A percentile compares a stretch with the other conserved stretches of the same genome.
Evolutionary conservation across 441 rosid species (phyloP).

Genomic region (Pelargonium hybrid): DNA sequence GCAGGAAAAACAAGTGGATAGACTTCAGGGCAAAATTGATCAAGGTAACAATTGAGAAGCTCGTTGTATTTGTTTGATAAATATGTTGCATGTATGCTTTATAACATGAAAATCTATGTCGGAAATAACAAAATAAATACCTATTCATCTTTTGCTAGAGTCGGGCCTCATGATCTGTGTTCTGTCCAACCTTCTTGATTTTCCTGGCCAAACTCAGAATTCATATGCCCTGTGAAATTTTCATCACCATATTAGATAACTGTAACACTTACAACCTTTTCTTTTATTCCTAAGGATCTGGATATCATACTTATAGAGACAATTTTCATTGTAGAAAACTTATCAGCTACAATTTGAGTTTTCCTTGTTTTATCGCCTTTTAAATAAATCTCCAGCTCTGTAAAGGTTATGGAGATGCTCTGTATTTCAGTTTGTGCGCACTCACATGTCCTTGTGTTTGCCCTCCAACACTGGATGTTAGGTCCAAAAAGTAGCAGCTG

Average conservation of each 20-base stretch:
- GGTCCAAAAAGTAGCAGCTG: background rate
- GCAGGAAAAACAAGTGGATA: conserved; percentile 57
- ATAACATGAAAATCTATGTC: background rate
- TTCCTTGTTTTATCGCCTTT: background rate
- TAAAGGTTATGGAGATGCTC: background rate
- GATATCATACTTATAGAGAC: background rate
- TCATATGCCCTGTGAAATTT: background rate
- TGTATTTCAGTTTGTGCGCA: background rate
- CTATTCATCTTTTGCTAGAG: background rate
- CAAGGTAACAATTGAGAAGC: conserved; percentile 37
- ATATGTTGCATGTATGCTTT: background rate
- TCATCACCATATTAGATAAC: background rate
- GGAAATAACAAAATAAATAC: background rate
- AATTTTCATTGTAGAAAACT: background rate
- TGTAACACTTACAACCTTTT: background rate
- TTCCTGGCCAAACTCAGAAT: background rate
- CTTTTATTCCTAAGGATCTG: background rate
- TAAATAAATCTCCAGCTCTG: background rate
- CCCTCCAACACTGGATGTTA: background rate
- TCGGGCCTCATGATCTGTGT: background rate
- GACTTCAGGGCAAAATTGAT: conserved; percentile 53
- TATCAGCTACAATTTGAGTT: background rate
- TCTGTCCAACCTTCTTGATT: background rate
- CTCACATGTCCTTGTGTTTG: background rate
- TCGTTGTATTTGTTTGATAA: background rate